phyloP scores from a whole-genome alignment of 176 grass and related monocot species.

The Carex parvula region DNA sequence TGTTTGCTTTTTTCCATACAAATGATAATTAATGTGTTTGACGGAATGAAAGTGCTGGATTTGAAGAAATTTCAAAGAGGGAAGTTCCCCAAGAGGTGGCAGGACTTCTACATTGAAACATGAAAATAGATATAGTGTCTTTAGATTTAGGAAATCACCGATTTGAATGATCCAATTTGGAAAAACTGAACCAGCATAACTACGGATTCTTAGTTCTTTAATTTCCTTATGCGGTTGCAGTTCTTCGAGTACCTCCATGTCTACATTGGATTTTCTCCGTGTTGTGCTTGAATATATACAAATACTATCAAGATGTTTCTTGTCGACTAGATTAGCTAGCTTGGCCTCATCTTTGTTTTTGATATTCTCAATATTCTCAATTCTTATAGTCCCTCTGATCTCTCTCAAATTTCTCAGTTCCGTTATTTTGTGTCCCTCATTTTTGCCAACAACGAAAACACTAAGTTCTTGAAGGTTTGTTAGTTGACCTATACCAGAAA shows the following conservation, averaged over 20 bases:
- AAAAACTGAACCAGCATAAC: background rate
- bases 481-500: conserved; percentile 15
- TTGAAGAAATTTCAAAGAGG: too few species aligned
- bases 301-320: background rate
- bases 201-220: background rate
- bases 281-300: background rate
- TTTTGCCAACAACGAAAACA: conserved; percentile 10
- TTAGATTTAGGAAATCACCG: conserved; percentile 7
- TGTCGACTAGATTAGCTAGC: conserved; percentile 17
- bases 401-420: conserved; percentile 41
- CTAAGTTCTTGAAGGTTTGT: conserved; percentile 31
- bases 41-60: too few species aligned
- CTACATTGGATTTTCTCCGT: background rate
- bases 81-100: conserved; percentile 5
- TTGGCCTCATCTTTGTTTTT: conserved; percentile 27
- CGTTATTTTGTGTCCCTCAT: conserved; percentile 29
- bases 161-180: conserved; percentile 19
- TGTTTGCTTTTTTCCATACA: too few species aligned
- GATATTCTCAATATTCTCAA: conserved; percentile 22
- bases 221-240: conserved; percentile 31
- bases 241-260: conserved; percentile 13
- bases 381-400: conserved; percentile 15
- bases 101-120: background rate
- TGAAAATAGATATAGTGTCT: background rate
- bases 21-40: too few species aligned